Conservation (phyloP, 2,329 filamentous ascomycete genomes). For the Claviceps sp. region DNA sequence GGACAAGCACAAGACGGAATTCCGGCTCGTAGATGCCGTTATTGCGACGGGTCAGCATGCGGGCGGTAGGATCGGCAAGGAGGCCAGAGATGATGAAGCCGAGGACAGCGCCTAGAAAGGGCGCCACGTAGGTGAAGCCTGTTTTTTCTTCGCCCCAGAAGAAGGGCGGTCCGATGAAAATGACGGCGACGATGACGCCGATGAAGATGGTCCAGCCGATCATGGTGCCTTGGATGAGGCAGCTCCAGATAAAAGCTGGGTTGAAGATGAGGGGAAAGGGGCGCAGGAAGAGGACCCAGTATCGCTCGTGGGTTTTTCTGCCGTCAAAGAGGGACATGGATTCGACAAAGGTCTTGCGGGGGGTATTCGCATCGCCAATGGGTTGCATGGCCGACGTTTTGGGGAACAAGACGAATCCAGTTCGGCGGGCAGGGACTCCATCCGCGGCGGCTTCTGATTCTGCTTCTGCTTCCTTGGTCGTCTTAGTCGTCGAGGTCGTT, state of each 20-base stretch:
- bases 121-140: conserved; percentile 76
- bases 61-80: conserved; percentile 60
- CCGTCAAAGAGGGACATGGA: conserved; percentile 63
- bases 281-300: conserved; percentile 50
- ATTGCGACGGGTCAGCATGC: conserved; percentile 58
- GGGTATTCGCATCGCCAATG: conserved; percentile 21
- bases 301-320: conserved; percentile 64
- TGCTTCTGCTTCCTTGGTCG: background rate
- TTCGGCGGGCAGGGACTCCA: background rate
- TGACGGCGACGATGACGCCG: conserved; percentile 65
- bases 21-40: conserved; percentile 80
- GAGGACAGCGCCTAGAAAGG: conserved; percentile 69
- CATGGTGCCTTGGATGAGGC: conserved; percentile 71
- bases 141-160: conserved; percentile 72
- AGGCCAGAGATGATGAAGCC: conserved; percentile 66
- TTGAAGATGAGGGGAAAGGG: conserved; percentile 76
- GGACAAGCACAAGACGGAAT: conserved; percentile 70
- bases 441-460: background rate
- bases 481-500: background rate
- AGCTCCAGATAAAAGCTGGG: conserved; percentile 70
- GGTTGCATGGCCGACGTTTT: conserved; percentile 20
- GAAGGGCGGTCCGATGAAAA: conserved; percentile 68
- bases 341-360: conserved; percentile 44
- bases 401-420: conserved; percentile 20
- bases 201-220: conserved; percentile 96